A percentile compares a stretch with the other conserved stretches of the same genome.
These are phyloP conservation scores for Coniochaeta ligniaria DNA, from an alignment of 2,329 filamentous ascomycete species.

Conservation along the genomic window DNA sequence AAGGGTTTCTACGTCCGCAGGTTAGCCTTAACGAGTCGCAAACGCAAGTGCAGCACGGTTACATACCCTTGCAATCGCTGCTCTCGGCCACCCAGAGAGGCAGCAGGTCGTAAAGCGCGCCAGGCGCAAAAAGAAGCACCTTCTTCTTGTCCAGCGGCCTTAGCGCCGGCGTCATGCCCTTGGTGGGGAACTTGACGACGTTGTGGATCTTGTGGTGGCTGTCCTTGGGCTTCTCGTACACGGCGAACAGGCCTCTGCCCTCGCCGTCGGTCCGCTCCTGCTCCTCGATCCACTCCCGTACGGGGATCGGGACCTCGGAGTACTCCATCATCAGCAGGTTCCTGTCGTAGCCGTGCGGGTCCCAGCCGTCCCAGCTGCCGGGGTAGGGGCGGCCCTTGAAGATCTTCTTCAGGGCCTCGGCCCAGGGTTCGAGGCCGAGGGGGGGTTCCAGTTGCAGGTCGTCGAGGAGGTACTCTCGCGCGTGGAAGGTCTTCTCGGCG, in stretches of 20 bases:
- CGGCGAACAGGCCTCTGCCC: conserved; percentile 31
- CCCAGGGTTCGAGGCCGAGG: conserved; percentile 29
- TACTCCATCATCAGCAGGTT: conserved; percentile 40
- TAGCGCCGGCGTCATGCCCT: conserved; percentile 17
- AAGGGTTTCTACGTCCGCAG: conserved; percentile 9
- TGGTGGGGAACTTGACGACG: conserved; percentile 22
- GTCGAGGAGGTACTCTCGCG: conserved; percentile 34
- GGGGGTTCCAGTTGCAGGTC: conserved; percentile 30
- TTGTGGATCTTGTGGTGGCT: conserved; percentile 29
- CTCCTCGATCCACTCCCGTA: conserved; percentile 40
- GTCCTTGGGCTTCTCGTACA: conserved; percentile 30
- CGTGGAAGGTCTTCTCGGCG: conserved; percentile 25
- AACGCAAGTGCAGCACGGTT: not conserved
- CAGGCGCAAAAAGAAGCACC: conserved; percentile 44
- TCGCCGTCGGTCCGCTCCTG: conserved; percentile 25
- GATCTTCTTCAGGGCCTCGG: conserved; percentile 29
- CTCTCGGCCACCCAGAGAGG: conserved; percentile 41
- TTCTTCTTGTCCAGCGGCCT: conserved; percentile 22
- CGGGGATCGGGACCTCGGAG: conserved; percentile 30
- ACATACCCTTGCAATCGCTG: conserved; percentile 34
- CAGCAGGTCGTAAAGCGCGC: conserved; percentile 39
- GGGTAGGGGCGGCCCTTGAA: conserved; percentile 37
- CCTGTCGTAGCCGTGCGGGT: conserved; percentile 42
- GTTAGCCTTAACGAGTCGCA: not conserved
- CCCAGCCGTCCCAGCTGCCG: conserved; percentile 43